A percentile compares a stretch with the other conserved stretches of the same genome.
These are phyloP conservation scores for Bryopsis sp. DNA, from an alignment of 139 green algal species.

Conservation along the genomic window DNA sequence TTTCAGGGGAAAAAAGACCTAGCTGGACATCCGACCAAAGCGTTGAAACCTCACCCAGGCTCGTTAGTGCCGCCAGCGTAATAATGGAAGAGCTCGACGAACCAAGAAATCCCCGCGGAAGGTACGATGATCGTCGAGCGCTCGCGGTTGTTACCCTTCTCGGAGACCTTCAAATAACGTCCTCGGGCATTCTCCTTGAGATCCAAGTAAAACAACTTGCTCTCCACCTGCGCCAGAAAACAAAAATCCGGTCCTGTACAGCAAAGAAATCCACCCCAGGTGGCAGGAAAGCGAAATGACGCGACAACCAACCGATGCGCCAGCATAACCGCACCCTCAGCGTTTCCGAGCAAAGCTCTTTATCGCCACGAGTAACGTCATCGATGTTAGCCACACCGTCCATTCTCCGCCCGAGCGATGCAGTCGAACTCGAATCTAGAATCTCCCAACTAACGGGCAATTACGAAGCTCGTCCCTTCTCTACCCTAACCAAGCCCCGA, in stretches of 20 bases:
- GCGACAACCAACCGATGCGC: too few species aligned
- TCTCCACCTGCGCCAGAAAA: slow-evolving; percentile 31
- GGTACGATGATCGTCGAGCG: slow-evolving; percentile 48
- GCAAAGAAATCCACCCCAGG: too few species aligned
- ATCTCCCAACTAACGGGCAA: too few species aligned
- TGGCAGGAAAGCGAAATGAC: too few species aligned
- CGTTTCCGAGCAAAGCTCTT: slow-evolving; percentile 19
- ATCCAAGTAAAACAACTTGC: slow-evolving; percentile 49
- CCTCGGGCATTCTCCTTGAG: slow-evolving; percentile 41
- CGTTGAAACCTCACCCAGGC: slow-evolving; percentile 14
- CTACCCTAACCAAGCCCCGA: too few species aligned
- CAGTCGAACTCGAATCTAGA: too few species aligned
- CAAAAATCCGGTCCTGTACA: too few species aligned
- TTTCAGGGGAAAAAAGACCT: too few species aligned
- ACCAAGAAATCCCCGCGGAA: slow-evolving; percentile 35
- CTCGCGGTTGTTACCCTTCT: slow-evolving; percentile 34
- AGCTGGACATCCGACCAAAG: too few species aligned
- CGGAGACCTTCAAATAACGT: slow-evolving; percentile 44
- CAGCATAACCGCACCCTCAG: slow-evolving; percentile 17
- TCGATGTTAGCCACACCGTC: too few species aligned
- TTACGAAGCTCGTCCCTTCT: too few species aligned
- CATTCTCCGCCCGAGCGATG: too few species aligned
- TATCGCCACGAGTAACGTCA: slow-evolving; percentile 9
- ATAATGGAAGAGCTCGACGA: slow-evolving; percentile 49
- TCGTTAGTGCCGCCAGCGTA: slow-evolving; percentile 35